phyloP scores from a whole-genome alignment of 345 rosid species.

The Isatis tinctoria region DNA sequence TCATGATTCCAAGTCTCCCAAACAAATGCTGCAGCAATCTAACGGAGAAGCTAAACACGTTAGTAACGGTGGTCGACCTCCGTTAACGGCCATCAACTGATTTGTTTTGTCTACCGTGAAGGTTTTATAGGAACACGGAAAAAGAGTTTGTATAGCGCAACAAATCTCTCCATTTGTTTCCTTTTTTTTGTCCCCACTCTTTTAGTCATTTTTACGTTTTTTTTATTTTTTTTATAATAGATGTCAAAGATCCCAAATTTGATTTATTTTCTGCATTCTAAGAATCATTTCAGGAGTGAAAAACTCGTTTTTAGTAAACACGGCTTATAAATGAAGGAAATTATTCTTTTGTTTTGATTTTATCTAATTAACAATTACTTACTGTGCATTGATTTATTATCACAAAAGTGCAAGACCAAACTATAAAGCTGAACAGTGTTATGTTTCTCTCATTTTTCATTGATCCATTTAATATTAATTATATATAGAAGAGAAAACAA shows the following conservation, averaged over 20 bases:
- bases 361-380: too few relatives aligned
- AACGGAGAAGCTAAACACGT: slow-evolving; percentile 75
- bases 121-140: slow-evolving; percentile 23
- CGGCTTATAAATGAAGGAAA: too few relatives aligned
- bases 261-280: neutral
- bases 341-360: too few relatives aligned
- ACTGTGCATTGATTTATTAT: too few relatives aligned
- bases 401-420: too few relatives aligned
- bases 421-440: too few relatives aligned
- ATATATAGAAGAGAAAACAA: too few relatives aligned
- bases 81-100: slow-evolving; percentile 36
- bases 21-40: slow-evolving; percentile 39
- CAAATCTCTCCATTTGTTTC: neutral
- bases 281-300: neutral
- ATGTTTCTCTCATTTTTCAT: too few relatives aligned
- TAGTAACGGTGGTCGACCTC: slow-evolving; percentile 25
- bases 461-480: too few relatives aligned
- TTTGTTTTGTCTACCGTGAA: neutral
- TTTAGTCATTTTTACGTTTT: neutral
- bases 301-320: neutral
- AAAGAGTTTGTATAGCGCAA: neutral
- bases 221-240: neutral
- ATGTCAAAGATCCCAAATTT: neutral
- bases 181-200: neutral
- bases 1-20: slow-evolving; percentile 59